Base-by-base conservation (phyloP, 1,284 basidiomycete genomes). In the Apiotrichum mycotoxinovorans region DNA sequence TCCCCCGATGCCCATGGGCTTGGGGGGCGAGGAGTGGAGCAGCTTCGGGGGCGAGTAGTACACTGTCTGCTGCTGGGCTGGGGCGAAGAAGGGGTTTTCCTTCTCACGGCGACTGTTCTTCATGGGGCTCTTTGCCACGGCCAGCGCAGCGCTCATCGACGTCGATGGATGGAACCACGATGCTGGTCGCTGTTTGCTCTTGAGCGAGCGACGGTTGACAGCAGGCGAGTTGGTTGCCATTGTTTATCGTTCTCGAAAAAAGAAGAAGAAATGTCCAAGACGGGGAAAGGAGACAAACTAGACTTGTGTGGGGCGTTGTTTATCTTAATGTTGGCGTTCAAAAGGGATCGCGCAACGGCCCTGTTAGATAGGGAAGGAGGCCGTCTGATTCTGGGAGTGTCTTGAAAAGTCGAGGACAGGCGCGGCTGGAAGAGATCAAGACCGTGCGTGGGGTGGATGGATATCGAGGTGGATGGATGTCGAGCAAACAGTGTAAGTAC, bases 21-120 rank as follows among this genome's bases (percentile, higher is more conserved):
- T 67, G 66, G 54, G 54, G 4, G 50, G 51, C 22, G 46, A 34
- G 45, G 33, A 20, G 30, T 14, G 18, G 45, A 17, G 8, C n/a
- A 34, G 4, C 18, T n/a, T n/a, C n/a, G n/a, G n/a, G n/a, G n/a
- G n/a, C n/a, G n/a, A n/a, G n/a, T n/a, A n/a, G n/a, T n/a, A n/a
- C n/a, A n/a, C n/a, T n/a, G n/a, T n/a, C n/a, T n/a, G n/a, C n/a
- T n/a, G n/a, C n/a, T n/a, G n/a, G n/a, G n/a, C n/a, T n/a, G n/a
- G n/a, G n/a, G n/a, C n/a, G n/a, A n/a, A n/a, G n/a, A 48, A 48
- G 33, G 46, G 46, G 46, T 48, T 48, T 15, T 48, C 46, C 34
- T 34, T 18, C 5, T 48, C 46, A 15, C 33, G 33, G 22, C n/a
- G 46, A 3, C 18, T 10, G 46, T 3, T 25, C n/a, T 14, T 34